Conservation (phyloP, 495 filamentous ascomycete genomes). For the Penicillium paxilli region DNA sequence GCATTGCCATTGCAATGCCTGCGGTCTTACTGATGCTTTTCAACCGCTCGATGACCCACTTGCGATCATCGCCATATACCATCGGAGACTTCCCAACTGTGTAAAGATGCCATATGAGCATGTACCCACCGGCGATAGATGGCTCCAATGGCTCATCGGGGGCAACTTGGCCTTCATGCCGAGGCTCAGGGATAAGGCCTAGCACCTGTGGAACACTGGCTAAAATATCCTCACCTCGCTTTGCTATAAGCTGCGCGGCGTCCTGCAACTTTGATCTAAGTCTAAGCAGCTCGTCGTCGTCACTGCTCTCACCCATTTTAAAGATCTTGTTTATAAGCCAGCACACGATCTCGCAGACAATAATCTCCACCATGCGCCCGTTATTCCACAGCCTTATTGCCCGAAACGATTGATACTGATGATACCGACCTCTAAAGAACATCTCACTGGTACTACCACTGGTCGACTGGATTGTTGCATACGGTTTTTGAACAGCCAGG, state of each 20-base stretch:
- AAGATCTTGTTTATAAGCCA: slow-evolving; percentile 21
- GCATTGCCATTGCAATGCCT: slow-evolving; percentile 21
- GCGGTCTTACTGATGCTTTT: slow-evolving; percentile 21
- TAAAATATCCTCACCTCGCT: slow-evolving; percentile 40
- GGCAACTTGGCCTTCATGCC: no score
- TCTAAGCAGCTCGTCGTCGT: no score
- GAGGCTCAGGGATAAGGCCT: no score
- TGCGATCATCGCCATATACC: slow-evolving; percentile 19
- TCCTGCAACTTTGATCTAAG: slow-evolving; percentile 19
- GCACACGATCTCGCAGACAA: slow-evolving; percentile 20
- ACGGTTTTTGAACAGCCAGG: slow-evolving; percentile 28
- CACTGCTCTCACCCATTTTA: no score
- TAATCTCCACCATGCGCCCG: slow-evolving; percentile 20
- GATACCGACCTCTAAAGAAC: slow-evolving; percentile 20
- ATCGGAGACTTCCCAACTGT: slow-evolving; percentile 27
- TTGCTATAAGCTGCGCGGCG: slow-evolving; percentile 29
- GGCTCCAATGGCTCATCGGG: slow-evolving; percentile 4
- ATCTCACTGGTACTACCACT: slow-evolving; percentile 8
- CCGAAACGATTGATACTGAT: slow-evolving; percentile 20
- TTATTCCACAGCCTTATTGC: slow-evolving; percentile 35
- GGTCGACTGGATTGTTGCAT: slow-evolving; percentile 10
- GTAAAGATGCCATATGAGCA: slow-evolving; percentile 38
- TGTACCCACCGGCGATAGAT: slow-evolving; percentile 30
- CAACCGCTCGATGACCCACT: slow-evolving; percentile 31
- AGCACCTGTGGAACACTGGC: slow-evolving; percentile 46